These are phyloP conservation scores for Pyrenophora tritici-repentis DNA, from an alignment of 2,329 filamentous ascomycete genomes.

Conservation along the genomic window DNA sequence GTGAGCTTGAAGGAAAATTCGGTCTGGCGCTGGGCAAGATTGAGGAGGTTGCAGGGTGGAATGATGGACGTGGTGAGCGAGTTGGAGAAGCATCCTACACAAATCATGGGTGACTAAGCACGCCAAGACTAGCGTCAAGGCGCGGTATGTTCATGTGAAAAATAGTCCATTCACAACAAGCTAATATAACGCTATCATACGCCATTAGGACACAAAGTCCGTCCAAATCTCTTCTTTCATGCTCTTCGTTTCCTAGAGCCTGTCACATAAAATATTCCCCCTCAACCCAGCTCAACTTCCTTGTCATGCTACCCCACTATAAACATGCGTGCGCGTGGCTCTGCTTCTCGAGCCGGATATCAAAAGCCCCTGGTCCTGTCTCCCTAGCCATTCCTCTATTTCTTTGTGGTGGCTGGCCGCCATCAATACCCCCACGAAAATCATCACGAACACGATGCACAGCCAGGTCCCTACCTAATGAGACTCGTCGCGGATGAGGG, in stretches of 20 bases:
- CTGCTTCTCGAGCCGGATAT: constrained; percentile 20
- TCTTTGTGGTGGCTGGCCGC: not conserved
- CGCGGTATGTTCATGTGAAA: constrained; percentile 7
- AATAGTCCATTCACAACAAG: constrained; percentile 34
- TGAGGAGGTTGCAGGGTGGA: not conserved
- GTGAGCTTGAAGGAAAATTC: too few relatives aligned
- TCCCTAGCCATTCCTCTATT: not conserved
- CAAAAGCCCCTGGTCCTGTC: constrained; percentile 6
- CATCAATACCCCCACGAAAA: constrained; percentile 6
- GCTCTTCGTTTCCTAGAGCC: not conserved
- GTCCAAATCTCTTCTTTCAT: constrained; percentile 1
- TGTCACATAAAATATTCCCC: constrained; percentile 6
- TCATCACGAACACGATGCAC: constrained; percentile 4
- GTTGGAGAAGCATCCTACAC: constrained; percentile 4
- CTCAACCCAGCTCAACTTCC: constrained; percentile 9
- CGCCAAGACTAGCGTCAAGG: constrained; percentile 9
- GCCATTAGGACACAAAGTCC: constrained; percentile 32
- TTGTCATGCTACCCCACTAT: constrained; percentile 2
- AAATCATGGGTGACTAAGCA: constrained; percentile 27
- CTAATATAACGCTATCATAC: constrained; percentile 43
- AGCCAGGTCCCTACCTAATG: constrained; percentile 58
- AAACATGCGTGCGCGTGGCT: constrained; percentile 20
- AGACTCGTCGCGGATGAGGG: constrained; percentile 92
- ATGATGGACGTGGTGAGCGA: not conserved
- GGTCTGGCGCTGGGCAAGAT: not conserved